Conservation (phyloP, 371 early-diverging fungal species). For the Dichotomocladium elegans region DNA sequence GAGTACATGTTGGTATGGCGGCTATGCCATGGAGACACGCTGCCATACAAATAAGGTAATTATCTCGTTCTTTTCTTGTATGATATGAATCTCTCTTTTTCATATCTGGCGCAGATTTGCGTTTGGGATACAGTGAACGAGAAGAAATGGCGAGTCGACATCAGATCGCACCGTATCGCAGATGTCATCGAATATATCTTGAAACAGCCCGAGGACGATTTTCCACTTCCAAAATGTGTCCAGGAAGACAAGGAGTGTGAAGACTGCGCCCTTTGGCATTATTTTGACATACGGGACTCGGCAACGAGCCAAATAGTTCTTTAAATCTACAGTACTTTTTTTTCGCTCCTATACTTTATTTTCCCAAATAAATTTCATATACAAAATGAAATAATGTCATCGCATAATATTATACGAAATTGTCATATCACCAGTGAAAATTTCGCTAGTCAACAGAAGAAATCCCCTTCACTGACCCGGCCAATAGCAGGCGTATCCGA, state of each 20-base stretch:
- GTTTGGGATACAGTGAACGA: conserved; percentile 67
- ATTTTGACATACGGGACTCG: conserved; percentile 35
- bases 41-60: conserved; percentile 48
- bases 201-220: conserved; percentile 41
- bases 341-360: no score
- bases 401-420: no score
- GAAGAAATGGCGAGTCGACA: conserved; percentile 68
- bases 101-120: conserved; percentile 32
- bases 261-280: conserved; percentile 79
- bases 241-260: conserved; percentile 58
- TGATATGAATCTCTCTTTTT: conserved; percentile 4
- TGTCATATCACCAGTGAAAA: no score
- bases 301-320: no score
- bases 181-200: conserved; percentile 81
- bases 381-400: no score
- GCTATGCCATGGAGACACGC: conserved; percentile 85
- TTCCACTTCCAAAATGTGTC: conserved; percentile 43
- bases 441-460: no score
- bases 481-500: no score
- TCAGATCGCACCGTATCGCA: conserved; percentile 73
- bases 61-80: background rate
- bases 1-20: conserved; percentile 82
- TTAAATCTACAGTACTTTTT: no score
- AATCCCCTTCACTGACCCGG: no score
- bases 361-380: no score